A percentile compares a stretch with the other conserved stretches of the same genome.
phyloP scores from a whole-genome alignment of 345 rosid genomes.

The Moricandia arvensis region DNA sequence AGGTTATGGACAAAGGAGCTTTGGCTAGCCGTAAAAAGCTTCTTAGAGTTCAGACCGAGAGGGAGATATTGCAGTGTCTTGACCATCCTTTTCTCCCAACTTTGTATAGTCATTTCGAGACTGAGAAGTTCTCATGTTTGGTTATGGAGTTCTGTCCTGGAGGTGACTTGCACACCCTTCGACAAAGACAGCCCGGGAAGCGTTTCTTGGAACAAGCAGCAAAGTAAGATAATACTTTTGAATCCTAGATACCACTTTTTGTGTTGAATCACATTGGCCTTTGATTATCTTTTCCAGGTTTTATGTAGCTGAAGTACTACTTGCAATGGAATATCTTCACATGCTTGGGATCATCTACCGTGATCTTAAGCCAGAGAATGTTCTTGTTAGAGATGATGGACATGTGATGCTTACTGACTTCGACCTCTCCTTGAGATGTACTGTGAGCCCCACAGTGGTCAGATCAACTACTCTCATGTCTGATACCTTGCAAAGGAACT shows the following conservation, averaged over 20 bases:
- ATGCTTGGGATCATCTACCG: conserved; percentile 85
- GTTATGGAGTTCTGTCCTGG: conserved; percentile 90
- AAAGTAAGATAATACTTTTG: conserved; percentile 39
- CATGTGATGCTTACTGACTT: conserved; percentile 90
- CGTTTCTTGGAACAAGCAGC: conserved; percentile 76
- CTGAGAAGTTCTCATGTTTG: conserved; percentile 78
- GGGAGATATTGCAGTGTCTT: conserved; percentile 67
- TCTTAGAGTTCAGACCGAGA: conserved; percentile 75
- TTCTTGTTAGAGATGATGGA: conserved; percentile 84
- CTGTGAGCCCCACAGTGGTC: conserved; percentile 57
- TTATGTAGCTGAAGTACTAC: conserved; percentile 76
- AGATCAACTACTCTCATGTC: conserved; percentile 44
- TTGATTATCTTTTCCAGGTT: conserved; percentile 45
- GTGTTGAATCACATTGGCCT: conserved; percentile 10
- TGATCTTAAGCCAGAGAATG: conserved; percentile 84
- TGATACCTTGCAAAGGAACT: conserved; percentile 44
- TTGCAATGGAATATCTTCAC: conserved; percentile 78
- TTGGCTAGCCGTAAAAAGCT: conserved; percentile 76
- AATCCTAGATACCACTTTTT: neutral
- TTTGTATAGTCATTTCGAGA: conserved; percentile 71
- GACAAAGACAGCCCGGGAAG: conserved; percentile 81
- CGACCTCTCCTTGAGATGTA: conserved; percentile 72
- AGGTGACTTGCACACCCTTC: conserved; percentile 75
- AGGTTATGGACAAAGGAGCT: conserved; percentile 71
- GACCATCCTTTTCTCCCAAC: conserved; percentile 87